Percentiles rank a stretch among this genome's conserved stretches.
Conservation (phyloP, 352 stramenopile genomes). For the Phytophthora citrophthora region DNA sequence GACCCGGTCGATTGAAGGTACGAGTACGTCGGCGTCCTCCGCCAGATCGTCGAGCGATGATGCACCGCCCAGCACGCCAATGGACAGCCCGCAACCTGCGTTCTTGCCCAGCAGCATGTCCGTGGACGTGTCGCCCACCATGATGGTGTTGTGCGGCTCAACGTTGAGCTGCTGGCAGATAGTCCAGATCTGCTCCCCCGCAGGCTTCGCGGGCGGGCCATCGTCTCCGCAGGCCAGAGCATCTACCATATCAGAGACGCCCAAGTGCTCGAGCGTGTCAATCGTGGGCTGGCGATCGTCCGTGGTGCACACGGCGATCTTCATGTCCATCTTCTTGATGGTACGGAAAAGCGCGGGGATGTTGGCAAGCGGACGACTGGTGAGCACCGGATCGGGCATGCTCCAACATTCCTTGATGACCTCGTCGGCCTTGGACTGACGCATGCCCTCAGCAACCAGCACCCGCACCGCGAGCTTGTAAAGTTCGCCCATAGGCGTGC, state of each 20-base stretch:
- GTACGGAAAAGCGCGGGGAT: constrained; percentile 80
- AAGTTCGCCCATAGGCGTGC: constrained; percentile 85
- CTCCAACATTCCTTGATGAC: constrained; percentile 84
- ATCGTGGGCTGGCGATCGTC: constrained; percentile 84
- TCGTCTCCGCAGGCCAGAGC: constrained; percentile 83
- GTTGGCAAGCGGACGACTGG: constrained; percentile 75
- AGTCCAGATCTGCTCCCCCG: constrained; percentile 86
- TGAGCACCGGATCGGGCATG: constrained; percentile 81
- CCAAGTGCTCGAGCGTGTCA: constrained; percentile 78
- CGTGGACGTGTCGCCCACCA: constrained; percentile 88
- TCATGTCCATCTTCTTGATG: constrained; percentile 87
- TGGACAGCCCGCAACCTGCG: constrained; percentile 73
- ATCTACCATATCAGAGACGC: constrained; percentile 80
- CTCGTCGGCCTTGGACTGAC: constrained; percentile 55
- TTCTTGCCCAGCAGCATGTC: constrained; percentile 87
- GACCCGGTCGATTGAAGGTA: constrained; percentile 79
- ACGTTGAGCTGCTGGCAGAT: constrained; percentile 81
- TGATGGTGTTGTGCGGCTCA: constrained; percentile 86
- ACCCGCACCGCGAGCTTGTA: constrained; percentile 84
- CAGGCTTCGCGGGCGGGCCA: constrained; percentile 80
- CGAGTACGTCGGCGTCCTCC: constrained; percentile 82
- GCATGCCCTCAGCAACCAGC: constrained; percentile 77
- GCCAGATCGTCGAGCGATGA: constrained; percentile 85
- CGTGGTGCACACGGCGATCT: constrained; percentile 90
- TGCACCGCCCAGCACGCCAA: constrained; percentile 81